Base-by-base conservation (phyloP, 2,329 filamentous ascomycete genomes). In the Pseudogymnoascus sp. region DNA sequence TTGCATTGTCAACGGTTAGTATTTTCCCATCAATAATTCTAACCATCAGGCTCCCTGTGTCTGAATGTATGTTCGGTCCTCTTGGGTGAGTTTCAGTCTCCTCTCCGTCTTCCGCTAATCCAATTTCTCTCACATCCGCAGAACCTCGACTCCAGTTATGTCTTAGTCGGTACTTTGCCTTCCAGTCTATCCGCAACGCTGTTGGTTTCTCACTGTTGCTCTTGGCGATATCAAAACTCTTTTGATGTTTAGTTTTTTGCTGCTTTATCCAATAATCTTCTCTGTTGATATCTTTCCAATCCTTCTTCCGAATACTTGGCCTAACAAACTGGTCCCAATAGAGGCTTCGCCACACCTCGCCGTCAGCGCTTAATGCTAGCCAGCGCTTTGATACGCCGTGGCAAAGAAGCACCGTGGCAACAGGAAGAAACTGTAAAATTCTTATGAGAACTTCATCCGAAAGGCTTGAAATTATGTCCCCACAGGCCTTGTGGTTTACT, bases 81-180 rank as follows among this genome's bases (percentile, higher is more conserved):
- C 20, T 8, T 16, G n/a, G 4, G 58, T 5, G 43, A n/a, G 7
- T 61, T 28, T 22, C 32, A 30, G 25, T 28, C 62, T 54, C 32
- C 69, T 61, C 64, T 60, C 79, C 76, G 22, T 91, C 81, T 47
- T 85, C 79, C 30, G 62, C 64, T 14, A 71, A 64, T n/a, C 63
- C 63, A 37, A 97, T 82, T 72, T 96, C 89, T 35, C 88, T 86
- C 11, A 96, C 84, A 37, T 84, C 87, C 68, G 91, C 96, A 66
- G 83, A 86, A 0, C 93, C 94, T 64, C 81, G 84, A 1, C 89
- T 83, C 94, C 94, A 97, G 74, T 97, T 97, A 71, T 96, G 89
- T 50, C 90, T 82, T 58, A 97, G 78, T 69, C 88, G 90, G 74
- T 95, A 97, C 68, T 94, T 89, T 64, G 83, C 82, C 76, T 95